Evolutionary conservation across 345 rosid species (phyloP).

Genomic region (Boechera stricta): DNA sequence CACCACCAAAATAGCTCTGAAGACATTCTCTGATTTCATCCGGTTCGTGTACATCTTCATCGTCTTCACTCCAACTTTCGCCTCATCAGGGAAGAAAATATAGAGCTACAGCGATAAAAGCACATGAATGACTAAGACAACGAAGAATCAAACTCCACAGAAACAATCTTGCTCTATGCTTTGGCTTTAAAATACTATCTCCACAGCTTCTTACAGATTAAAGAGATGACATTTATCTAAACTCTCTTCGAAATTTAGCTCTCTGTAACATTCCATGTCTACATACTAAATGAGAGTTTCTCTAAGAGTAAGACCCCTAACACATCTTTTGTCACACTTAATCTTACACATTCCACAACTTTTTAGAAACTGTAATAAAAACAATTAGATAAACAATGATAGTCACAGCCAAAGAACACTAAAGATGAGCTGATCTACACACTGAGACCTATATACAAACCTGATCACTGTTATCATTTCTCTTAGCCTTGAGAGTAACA

Average conservation of each 20-base stretch:
- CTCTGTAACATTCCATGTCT: neutral
- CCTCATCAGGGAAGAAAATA: slow-evolving; percentile 88
- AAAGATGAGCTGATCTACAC: neutral
- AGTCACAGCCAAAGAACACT: neutral
- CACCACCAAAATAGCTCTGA: slow-evolving; percentile 77
- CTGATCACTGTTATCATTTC: slow-evolving; percentile 65
- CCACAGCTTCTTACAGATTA: neutral
- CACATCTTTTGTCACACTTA: neutral
- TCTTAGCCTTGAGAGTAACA: slow-evolving; percentile 63
- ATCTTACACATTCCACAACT: neutral
- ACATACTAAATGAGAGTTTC: neutral
- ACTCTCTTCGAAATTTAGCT: neutral
- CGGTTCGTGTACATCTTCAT: slow-evolving; percentile 84
- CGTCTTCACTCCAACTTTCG: slow-evolving; percentile 86
- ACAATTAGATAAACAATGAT: neutral
- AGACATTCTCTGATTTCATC: slow-evolving; percentile 86
- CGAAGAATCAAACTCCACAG: neutral
- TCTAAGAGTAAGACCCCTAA: neutral
- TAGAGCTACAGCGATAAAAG: slow-evolving; percentile 54
- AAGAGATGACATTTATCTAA: neutral
- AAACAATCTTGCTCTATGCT: slow-evolving; percentile 1
- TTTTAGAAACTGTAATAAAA: neutral
- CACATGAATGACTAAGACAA: neutral
- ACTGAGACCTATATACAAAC: slow-evolving; percentile 40
- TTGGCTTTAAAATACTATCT: neutral